These are phyloP conservation scores for Aspergillus pseudonomiae DNA, from an alignment of 2,329 filamentous ascomycete genomes.

Conservation along the genomic window DNA sequence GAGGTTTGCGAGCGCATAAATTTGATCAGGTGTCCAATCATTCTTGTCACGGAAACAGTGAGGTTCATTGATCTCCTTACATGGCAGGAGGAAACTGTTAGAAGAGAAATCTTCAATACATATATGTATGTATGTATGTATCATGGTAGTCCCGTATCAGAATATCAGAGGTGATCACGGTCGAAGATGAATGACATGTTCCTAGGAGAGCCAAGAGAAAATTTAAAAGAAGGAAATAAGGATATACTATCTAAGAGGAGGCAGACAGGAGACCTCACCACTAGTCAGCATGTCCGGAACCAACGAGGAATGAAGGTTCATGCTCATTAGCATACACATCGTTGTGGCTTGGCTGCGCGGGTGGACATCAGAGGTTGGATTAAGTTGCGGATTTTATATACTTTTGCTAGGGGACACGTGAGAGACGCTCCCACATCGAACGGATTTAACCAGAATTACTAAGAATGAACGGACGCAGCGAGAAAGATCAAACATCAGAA, in stretches of 20 bases:
- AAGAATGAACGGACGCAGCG: neutral
- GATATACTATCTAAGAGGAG: neutral
- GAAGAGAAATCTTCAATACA: neutral
- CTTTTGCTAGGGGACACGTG: neutral
- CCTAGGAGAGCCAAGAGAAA: neutral
- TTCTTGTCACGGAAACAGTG: neutral
- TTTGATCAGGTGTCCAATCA: neutral
- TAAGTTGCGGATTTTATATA: neutral
- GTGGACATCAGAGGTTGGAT: neutral
- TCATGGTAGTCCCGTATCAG: neutral
- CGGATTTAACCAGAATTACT: neutral
- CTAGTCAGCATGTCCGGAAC: neutral
- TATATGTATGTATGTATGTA: neutral
- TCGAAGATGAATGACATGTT: neutral
- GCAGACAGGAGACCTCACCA: neutral
- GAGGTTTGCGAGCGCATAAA: neutral
- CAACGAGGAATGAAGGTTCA: neutral
- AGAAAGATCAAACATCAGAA: neutral
- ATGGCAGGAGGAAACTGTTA: neutral
- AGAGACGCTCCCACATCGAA: neutral
- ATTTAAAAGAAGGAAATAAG: neutral
- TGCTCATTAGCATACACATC: neutral
- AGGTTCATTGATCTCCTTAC: neutral
- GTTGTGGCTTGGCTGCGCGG: neutral
- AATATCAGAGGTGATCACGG: neutral